A percentile compares a stretch with the other conserved stretches of the same genome.
Evolutionary conservation across 176 grass and related monocot species (phyloP).

Genomic region (Raddia distichophylla): DNA sequence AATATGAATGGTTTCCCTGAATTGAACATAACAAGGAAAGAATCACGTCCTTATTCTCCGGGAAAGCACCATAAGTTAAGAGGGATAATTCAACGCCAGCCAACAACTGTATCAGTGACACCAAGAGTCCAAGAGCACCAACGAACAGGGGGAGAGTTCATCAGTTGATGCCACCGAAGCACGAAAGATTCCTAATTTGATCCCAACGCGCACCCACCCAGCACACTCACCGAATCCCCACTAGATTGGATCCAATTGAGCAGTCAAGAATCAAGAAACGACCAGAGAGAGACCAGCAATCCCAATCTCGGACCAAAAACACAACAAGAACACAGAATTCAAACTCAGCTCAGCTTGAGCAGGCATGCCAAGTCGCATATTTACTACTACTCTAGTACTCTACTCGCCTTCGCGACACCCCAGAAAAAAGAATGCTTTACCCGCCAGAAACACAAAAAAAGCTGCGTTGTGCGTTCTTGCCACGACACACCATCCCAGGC

Average conservation of each 20-base stretch:
- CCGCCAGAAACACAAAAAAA: slow-evolving; percentile 46
- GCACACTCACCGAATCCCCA: slow-evolving; percentile 3
- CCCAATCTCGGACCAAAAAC: not conserved
- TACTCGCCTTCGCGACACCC: slow-evolving; percentile 38
- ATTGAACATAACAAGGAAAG: slow-evolving; percentile 39
- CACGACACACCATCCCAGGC: slow-evolving; percentile 27
- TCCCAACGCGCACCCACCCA: not conserved
- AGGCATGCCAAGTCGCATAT: not conserved
- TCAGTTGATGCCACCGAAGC: not conserved
- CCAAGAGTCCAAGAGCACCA: not conserved
- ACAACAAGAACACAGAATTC: not conserved
- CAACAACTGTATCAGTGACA: not conserved
- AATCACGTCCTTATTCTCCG: slow-evolving; percentile 37
- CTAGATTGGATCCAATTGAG: slow-evolving; percentile 44
- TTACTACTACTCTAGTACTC: not conserved
- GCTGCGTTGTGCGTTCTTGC: slow-evolving; percentile 26
- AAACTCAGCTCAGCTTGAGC: slow-evolving; percentile 1
- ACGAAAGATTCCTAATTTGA: slow-evolving; percentile 6
- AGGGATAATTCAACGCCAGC: slow-evolving; percentile 16
- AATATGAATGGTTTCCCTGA: not conserved
- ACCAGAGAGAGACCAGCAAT: not conserved
- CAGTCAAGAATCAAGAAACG: slow-evolving; percentile 2
- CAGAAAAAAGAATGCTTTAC: slow-evolving; percentile 41
- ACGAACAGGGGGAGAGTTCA: not conserved
- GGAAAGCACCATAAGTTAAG: not conserved